Conservation (phyloP, 495 filamentous ascomycete genomes). For the Aspergillus affinis region DNA sequence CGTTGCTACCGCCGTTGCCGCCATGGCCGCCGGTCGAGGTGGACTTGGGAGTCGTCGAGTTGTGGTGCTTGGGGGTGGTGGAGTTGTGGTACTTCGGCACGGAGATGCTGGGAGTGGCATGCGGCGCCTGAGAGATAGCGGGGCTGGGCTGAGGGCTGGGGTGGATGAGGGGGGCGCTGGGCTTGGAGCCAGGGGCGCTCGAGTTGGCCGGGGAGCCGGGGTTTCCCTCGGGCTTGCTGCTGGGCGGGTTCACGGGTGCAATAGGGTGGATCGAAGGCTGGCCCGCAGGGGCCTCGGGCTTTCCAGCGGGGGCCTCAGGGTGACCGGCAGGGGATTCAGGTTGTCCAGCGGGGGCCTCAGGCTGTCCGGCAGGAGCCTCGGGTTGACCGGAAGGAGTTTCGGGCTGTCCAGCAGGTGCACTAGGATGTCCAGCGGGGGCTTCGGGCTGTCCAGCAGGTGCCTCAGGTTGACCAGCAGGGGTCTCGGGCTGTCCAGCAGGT, state of each 20-base stretch:
- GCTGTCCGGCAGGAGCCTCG: not conserved
- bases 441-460: not conserved
- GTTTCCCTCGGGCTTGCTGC: too few relatives aligned
- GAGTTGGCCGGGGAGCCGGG: not conserved
- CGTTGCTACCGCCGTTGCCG: not conserved
- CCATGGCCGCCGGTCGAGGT: not conserved
- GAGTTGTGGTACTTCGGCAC: conserved; percentile 2
- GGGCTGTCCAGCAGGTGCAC: too few relatives aligned
- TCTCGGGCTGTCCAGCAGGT: not conserved
- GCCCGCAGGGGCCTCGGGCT: not conserved
- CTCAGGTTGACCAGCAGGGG: conserved; percentile 1
- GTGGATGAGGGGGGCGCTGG: conserved; percentile 8
- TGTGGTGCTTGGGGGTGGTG: not conserved
- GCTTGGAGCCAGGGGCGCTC: not conserved
- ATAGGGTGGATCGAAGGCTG: too few relatives aligned
- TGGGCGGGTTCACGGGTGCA: too few relatives aligned
- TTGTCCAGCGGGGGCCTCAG: conserved; percentile 2
- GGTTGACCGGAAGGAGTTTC: too few relatives aligned
- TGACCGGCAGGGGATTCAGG: not conserved
- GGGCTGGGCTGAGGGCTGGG: not conserved
- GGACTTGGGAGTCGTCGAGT: not conserved
- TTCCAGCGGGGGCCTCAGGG: not conserved
- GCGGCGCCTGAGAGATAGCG: not conserved
- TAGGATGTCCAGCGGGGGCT: not conserved
- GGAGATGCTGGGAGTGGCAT: conserved; percentile 3